Evolutionary conservation across 192 early-diverging fungal species (phyloP).

Genomic region (Linnemannia zychae): DNA sequence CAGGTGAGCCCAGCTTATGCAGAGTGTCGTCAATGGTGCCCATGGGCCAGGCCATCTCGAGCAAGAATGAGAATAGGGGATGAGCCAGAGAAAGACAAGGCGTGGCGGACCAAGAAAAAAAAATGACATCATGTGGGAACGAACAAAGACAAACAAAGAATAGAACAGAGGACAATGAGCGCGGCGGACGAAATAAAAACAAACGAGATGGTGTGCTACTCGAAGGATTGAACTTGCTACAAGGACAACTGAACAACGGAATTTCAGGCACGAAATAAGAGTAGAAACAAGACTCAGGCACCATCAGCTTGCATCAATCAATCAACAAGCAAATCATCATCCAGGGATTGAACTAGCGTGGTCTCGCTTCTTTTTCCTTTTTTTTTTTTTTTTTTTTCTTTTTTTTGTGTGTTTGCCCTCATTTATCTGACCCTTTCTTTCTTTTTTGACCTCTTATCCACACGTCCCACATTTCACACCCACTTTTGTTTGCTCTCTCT

Average conservation of each 20-base stretch:
- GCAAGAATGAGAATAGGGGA: slow-evolving; percentile 3
- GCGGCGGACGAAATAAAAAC: neutral
- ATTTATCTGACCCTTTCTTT: neutral
- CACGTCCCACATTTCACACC: neutral
- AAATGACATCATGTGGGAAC: neutral
- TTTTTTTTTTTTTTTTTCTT: neutral
- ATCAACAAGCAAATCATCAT: neutral
- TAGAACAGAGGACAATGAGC: neutral
- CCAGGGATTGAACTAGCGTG: neutral
- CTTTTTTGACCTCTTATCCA: neutral
- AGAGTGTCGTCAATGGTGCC: slow-evolving; percentile 8
- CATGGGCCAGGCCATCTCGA: slow-evolving; percentile 12
- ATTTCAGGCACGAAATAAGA: neutral
- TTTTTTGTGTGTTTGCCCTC: too few relatives aligned
- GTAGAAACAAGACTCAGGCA: neutral
- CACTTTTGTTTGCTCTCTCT: neutral
- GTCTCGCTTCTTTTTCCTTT: neutral
- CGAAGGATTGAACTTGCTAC: too few relatives aligned
- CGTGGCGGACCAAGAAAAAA: slow-evolving; percentile 2
- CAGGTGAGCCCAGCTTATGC: neutral
- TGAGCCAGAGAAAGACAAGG: neutral
- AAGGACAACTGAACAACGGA: neutral
- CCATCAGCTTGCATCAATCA: neutral
- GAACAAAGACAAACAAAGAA: neutral
- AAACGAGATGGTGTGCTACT: neutral